These are phyloP conservation scores for Setaria italica DNA, from an alignment of 202 grass and related monocot genomes.

Conservation along the genomic window DNA sequence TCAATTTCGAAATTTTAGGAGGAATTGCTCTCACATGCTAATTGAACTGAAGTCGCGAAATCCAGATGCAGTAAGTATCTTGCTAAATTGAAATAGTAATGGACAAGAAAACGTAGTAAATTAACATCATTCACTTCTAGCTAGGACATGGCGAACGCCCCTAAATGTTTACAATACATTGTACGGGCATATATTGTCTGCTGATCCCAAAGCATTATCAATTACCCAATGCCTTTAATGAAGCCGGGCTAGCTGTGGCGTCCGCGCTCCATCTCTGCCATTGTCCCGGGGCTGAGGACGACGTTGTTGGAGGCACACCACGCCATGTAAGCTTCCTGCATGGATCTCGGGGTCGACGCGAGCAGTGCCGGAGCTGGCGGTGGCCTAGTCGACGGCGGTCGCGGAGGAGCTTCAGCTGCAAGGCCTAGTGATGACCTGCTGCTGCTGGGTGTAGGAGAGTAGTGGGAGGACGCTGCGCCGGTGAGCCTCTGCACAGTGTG, in stretches of 20 bases:
- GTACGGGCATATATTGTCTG: not conserved
- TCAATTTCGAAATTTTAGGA: no score
- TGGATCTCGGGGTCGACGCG: not conserved
- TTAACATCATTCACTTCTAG: not conserved
- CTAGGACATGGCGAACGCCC: not conserved
- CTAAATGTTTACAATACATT: no score
- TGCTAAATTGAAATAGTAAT: not conserved
- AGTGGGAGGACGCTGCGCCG: not conserved
- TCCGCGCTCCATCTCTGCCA: constrained; percentile 25
- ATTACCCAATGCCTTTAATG: not conserved
- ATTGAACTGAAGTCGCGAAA: not conserved
- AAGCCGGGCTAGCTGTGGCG: not conserved
- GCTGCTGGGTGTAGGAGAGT: not conserved
- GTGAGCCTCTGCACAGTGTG: constrained; percentile 59
- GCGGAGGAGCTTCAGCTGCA: not conserved
- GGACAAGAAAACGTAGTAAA: not conserved
- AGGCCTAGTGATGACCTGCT: not conserved
- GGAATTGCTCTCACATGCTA: not conserved
- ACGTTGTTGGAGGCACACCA: constrained; percentile 48
- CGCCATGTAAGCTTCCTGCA: constrained; percentile 41
- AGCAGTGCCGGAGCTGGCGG: not conserved
- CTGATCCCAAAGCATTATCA: not conserved
- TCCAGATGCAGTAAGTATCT: not conserved
- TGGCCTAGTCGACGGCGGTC: not conserved
- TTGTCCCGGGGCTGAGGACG: constrained; percentile 46